phyloP scores from a whole-genome alignment of 352 stramenopile species.

The Halophytophthora polymorphica region DNA sequence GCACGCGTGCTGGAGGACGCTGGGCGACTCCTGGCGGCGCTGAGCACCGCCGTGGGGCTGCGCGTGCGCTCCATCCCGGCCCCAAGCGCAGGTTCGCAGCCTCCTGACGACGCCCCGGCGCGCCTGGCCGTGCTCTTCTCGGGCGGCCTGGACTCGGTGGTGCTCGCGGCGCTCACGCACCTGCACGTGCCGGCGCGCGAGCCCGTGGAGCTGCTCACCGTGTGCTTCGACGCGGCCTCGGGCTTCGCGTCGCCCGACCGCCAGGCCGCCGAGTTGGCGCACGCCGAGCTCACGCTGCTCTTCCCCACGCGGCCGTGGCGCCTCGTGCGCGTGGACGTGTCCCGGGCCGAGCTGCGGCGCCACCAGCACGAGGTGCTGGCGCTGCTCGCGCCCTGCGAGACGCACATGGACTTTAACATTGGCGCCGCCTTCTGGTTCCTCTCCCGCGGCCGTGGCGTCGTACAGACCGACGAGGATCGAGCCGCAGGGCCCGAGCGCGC shows the following conservation, averaged over 20 bases:
- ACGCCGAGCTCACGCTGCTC: constrained; percentile 74
- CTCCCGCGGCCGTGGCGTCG: constrained; percentile 53
- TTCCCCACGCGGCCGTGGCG: constrained; percentile 85
- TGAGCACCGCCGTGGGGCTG: constrained; percentile 79
- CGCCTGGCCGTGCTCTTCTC: constrained; percentile 94
- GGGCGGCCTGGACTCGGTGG: constrained; percentile 94
- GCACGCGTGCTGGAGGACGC: constrained; percentile 17
- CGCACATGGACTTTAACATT: constrained; percentile 98
- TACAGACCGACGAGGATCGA: constrained; percentile 7
- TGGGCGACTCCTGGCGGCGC: constrained; percentile 46
- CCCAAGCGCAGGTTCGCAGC: background rate
- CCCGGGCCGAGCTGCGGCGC: constrained; percentile 63
- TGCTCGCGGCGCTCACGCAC: constrained; percentile 91
- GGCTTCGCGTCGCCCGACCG: constrained; percentile 86
- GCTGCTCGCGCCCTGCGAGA: constrained; percentile 86
- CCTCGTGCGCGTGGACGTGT: constrained; percentile 85
- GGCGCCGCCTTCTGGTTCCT: constrained; percentile 95
- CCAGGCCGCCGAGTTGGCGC: constrained; percentile 78
- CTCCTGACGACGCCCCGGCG: background rate
- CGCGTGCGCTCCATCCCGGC: constrained; percentile 71
- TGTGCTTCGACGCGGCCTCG: constrained; percentile 89
- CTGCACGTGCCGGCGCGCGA: constrained; percentile 52
- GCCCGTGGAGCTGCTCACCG: constrained; percentile 92
- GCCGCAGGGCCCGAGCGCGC: background rate
- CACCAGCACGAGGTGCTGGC: constrained; percentile 63